Conservation (phyloP, 129 eudicot species). For the Arctium lappa region DNA sequence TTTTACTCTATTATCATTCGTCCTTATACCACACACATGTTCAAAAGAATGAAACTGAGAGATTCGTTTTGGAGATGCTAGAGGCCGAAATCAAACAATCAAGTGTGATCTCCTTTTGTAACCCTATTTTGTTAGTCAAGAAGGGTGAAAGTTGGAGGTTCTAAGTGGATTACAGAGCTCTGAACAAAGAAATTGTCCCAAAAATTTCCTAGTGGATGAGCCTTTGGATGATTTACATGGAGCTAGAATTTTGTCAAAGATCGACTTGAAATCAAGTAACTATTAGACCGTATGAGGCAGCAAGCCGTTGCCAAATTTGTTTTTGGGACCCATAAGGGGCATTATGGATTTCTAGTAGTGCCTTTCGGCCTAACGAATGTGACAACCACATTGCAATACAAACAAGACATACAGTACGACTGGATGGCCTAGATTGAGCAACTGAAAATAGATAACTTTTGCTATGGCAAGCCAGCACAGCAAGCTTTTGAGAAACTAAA, state of each 20-base stretch:
- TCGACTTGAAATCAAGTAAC: neutral
- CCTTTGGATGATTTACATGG: neutral
- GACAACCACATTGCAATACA: neutral
- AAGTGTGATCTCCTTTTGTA: neutral
- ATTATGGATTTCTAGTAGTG: neutral
- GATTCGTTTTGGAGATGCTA: neutral
- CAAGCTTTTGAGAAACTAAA: neutral
- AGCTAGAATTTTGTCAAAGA: neutral
- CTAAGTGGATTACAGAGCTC: neutral
- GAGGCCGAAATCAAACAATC: neutral
- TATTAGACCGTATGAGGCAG: neutral
- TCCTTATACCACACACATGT: neutral
- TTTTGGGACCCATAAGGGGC: neutral
- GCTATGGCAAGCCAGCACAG: neutral
- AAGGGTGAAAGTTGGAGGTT: neutral
- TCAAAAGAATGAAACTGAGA: neutral
- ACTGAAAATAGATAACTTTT: neutral
- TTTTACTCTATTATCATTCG: neutral
- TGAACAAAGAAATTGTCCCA: neutral
- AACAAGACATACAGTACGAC: neutral
- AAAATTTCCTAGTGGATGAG: neutral
- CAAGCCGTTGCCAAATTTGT: neutral
- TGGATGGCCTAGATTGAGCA: neutral
- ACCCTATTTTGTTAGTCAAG: neutral
- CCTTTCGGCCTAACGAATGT: neutral